Evolutionary conservation across 1,284 basidiomycete species (phyloP).

Genomic region (Papiliotrema nemorosa): DNA sequence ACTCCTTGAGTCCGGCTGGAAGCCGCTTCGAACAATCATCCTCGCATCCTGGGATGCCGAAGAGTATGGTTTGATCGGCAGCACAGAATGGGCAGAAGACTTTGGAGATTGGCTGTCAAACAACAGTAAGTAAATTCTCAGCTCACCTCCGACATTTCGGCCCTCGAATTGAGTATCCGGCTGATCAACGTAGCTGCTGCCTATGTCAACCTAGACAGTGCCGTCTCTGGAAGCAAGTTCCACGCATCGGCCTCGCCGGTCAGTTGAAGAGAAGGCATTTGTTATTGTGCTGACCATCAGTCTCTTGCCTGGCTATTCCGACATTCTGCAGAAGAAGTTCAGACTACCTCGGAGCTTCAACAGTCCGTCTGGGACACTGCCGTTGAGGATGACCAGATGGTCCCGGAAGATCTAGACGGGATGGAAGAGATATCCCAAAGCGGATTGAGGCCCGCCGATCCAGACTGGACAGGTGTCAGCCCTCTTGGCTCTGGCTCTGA

Average conservation of each 20-base stretch:
- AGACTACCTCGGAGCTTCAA: conserved; percentile 53
- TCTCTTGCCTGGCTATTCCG: conserved; percentile 49
- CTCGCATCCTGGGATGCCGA: conserved; percentile 92
- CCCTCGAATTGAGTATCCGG: conserved; percentile 6
- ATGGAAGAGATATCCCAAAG: too few relatives aligned
- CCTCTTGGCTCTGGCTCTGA: conserved; percentile 56
- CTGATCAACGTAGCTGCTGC: conserved; percentile 57
- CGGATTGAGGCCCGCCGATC: too few relatives aligned
- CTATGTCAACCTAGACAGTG: conserved; percentile 76
- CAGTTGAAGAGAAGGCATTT: conserved; percentile 29
- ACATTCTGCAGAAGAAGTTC: conserved; percentile 62
- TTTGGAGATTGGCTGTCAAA: conserved; percentile 73
- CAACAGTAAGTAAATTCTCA: conserved; percentile 53
- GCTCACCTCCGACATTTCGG: too few relatives aligned
- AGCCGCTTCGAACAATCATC: conserved; percentile 80
- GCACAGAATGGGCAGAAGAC: conserved; percentile 86
- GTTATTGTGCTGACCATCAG: background rate
- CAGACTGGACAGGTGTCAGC: conserved; percentile 11
- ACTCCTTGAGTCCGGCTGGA: conserved; percentile 74
- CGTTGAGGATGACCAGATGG: conserved; percentile 1
- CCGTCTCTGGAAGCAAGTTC: conserved; percentile 67
- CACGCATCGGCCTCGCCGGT: conserved; percentile 42
- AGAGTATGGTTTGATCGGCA: conserved; percentile 85
- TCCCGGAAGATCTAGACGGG: background rate
- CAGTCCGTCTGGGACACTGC: conserved; percentile 37